phyloP scores from a whole-genome alignment of 2,329 filamentous ascomycete genomes.

The Fusarium oxysporum region DNA sequence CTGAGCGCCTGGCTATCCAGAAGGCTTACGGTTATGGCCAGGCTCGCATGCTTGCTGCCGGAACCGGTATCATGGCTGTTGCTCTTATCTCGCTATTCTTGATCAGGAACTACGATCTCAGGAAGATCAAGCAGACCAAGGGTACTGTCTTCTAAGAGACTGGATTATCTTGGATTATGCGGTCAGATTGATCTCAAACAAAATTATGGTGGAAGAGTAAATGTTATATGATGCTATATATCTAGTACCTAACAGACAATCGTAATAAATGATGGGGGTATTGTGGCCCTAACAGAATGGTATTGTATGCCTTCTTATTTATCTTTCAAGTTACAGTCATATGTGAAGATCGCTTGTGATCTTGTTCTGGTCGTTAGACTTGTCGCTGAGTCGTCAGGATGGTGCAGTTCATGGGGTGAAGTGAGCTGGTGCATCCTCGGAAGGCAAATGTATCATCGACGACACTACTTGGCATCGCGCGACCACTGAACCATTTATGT shows the following conservation, averaged over 20 bases:
- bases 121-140: slow-evolving; percentile 61
- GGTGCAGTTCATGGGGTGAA: background rate
- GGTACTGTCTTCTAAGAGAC: slow-evolving; percentile 60
- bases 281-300: background rate
- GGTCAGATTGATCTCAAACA: background rate
- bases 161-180: background rate
- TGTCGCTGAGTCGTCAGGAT: background rate
- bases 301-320: background rate
- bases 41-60: slow-evolving; percentile 59
- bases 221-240: background rate
- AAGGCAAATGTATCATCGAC: background rate
- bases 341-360: background rate
- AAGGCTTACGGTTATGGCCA: slow-evolving; percentile 66
- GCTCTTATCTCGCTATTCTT: slow-evolving; percentile 55
- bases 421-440: too few species aligned
- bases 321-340: background rate
- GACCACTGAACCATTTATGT: background rate
- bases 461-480: background rate
- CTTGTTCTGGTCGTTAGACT: too few species aligned
- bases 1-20: slow-evolving; percentile 65
- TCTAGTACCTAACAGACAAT: background rate
- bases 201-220: slow-evolving; percentile 13
- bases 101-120: slow-evolving; percentile 63
- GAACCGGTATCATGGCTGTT: slow-evolving; percentile 49
- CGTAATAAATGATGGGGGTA: slow-evolving; percentile 5